A percentile compares a stretch with the other conserved stretches of the same genome.
Conservation (phyloP, 1,139 yeast genomes). For the Yamadazyma trypodendri region DNA sequence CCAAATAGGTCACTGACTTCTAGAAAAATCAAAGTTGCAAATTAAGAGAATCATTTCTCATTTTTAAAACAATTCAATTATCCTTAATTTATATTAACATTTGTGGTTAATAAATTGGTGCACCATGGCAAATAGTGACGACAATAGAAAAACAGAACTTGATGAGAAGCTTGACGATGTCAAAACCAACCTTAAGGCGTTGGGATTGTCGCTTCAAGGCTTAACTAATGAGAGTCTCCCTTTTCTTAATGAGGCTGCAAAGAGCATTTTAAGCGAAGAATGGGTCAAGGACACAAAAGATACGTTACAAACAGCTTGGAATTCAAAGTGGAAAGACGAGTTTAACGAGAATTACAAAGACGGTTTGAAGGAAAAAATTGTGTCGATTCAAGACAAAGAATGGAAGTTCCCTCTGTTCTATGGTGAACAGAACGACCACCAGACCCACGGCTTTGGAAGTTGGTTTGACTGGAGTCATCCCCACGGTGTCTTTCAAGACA, state of each 20-base stretch:
- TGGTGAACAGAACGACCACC: conserved; percentile 5
- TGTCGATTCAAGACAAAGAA: not conserved
- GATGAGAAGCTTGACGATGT: conserved; percentile 14
- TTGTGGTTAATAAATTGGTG: not conserved
- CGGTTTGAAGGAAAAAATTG: not conserved
- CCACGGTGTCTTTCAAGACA: not conserved
- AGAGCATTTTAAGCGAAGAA: conserved; percentile 15
- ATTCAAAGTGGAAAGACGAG: conserved; percentile 1
- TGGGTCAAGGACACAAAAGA: conserved; percentile 5
- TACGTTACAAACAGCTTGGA: conserved; percentile 1
- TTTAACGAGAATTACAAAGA: not conserved
- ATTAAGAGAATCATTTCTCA: not conserved
- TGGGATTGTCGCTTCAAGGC: conserved; percentile 17
- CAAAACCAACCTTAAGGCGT: conserved; percentile 14
- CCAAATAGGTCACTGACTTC: not conserved
- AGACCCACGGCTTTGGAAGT: not conserved
- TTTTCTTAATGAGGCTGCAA: conserved; percentile 25
- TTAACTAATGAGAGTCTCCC: conserved; percentile 25
- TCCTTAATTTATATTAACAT: not conserved
- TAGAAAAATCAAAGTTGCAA: conserved; percentile 2
- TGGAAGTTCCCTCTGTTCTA: conserved; percentile 10
- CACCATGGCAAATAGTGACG: not conserved
- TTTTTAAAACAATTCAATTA: not conserved
- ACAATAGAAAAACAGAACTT: conserved; percentile 9
- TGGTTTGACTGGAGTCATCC: not conserved